phyloP scores from a whole-genome alignment of 306 rosid species.

The Canavalia gladiata region DNA sequence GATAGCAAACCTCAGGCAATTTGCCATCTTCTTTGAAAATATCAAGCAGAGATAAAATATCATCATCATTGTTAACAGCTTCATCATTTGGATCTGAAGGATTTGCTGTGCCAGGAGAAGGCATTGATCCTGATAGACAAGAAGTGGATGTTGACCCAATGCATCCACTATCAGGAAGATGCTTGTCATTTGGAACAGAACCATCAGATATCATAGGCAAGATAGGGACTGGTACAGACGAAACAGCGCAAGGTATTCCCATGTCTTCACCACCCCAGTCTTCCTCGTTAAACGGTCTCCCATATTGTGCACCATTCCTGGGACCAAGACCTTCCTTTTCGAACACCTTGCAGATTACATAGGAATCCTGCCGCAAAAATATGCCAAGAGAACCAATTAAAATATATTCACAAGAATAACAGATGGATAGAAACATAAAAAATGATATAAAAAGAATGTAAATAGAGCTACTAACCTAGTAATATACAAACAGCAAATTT shows the following conservation, averaged over 20 bases:
- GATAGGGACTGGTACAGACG: slow-evolving; percentile 26
- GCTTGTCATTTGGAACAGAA: slow-evolving; percentile 30
- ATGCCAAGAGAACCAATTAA: slow-evolving; percentile 30
- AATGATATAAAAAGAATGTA: not conserved
- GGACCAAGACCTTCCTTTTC: slow-evolving; percentile 82
- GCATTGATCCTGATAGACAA: slow-evolving; percentile 50
- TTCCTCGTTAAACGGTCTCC: slow-evolving; percentile 70
- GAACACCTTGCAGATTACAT: slow-evolving; percentile 71
- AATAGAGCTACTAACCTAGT: not conserved
- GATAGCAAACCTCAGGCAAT: slow-evolving; percentile 53
- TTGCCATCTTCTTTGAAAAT: slow-evolving; percentile 35
- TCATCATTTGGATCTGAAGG: slow-evolving; percentile 39
- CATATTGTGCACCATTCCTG: slow-evolving; percentile 72
- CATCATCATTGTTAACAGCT: slow-evolving; percentile 41
- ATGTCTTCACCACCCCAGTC: slow-evolving; percentile 68
- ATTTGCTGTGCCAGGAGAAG: slow-evolving; percentile 23
- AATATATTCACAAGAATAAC: slow-evolving; percentile 13
- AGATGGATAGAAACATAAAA: not conserved
- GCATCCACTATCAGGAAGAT: slow-evolving; percentile 14
- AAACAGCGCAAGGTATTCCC: slow-evolving; percentile 45
- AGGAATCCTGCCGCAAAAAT: slow-evolving; percentile 62
- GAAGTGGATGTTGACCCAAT: slow-evolving; percentile 47
- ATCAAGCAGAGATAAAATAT: slow-evolving; percentile 34
- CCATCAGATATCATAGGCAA: slow-evolving; percentile 16
- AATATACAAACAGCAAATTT: not conserved